phyloP scores from a whole-genome alignment of 768 basidiomycete genomes.

The Boletus subparvulus region DNA sequence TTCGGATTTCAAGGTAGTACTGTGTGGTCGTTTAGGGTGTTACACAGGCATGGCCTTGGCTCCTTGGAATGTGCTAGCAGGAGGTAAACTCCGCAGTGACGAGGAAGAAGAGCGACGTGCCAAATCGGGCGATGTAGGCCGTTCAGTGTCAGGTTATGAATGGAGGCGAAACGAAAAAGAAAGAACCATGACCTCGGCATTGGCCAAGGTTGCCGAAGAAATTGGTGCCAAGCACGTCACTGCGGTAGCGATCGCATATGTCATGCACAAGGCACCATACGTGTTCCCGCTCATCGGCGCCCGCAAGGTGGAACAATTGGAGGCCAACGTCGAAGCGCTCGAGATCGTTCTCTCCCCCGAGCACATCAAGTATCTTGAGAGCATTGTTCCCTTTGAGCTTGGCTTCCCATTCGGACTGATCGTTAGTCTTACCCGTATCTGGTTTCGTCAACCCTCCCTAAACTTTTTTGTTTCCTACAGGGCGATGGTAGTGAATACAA shows the following conservation, averaged over 20 bases:
- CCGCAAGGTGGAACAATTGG: constrained; percentile 51
- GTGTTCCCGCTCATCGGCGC: constrained; percentile 55
- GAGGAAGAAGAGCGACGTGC: constrained; percentile 31
- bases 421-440: constrained; percentile 24
- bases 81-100: constrained; percentile 34
- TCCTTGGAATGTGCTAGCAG: constrained; percentile 37
- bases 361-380: constrained; percentile 48
- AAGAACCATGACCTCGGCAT: constrained; percentile 39
- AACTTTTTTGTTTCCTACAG: constrained; percentile 6
- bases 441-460: not conserved
- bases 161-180: constrained; percentile 52
- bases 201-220: constrained; percentile 52
- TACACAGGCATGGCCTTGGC: constrained; percentile 35
- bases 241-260: constrained; percentile 45
- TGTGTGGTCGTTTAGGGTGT: not conserved
- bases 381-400: constrained; percentile 40
- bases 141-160: not conserved
- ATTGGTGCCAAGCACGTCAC: constrained; percentile 49
- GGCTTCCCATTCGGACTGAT: constrained; percentile 42
- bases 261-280: constrained; percentile 53
- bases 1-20: not conserved
- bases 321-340: constrained; percentile 51
- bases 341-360: constrained; percentile 44
- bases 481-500: constrained; percentile 28
- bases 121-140: constrained; percentile 15